Evolutionary conservation across 208 protist species (phyloP), one percentile per base, ranked within the genome.

Genomic region (Phytomonas serpens): DNA sequence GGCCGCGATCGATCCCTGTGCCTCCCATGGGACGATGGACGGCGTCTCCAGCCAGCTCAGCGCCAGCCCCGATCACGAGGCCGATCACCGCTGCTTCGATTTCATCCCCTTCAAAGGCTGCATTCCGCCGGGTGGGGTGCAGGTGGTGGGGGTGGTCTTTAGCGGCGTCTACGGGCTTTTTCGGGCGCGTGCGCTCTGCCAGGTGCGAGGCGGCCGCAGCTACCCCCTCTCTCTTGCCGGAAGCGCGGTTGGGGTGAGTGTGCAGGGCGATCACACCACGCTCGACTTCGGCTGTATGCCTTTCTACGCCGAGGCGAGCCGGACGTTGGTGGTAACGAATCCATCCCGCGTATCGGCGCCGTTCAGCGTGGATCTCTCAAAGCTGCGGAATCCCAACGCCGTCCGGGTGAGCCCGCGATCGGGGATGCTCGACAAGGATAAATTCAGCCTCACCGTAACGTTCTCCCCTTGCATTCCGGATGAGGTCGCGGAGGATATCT

Each of bases 211-310:
- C 5, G 98, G 98, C 2, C 93, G 93, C 3, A 79, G 79, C 47
- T 98, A 98, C 76, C 74, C 77, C 19, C n/a, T 99, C 0, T 42
- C 77, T 32, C 81, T 99, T 11, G 64, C 69, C 64, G 98, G 93
- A 11, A 77, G 76, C 7, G 83, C 94, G 3, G 87, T 85, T n/a
- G 71, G 81, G 1, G 81, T 98, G 5, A 73, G 86, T 31, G 93
- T 98, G 61, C 78, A 76, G 37, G 93, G 97, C 61, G 94, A 98
- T 70, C 69, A 75, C 27, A 92, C 73, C 16, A 38, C 69, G 27
- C 79, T 99, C 31, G 96, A 98, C 69, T 98, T 98, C 86, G 94
- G 95, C 14, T 72, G 85, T 9, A 69, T 94, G 70, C 84, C 81
- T 32, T 97, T 93, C 87, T 89, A 92, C 77, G 73, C 79, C 33